Evolutionary conservation across 1,139 yeast species (phyloP), one percentile per base, ranked within the genome.

Genomic region (Pichia norvegensis): DNA sequence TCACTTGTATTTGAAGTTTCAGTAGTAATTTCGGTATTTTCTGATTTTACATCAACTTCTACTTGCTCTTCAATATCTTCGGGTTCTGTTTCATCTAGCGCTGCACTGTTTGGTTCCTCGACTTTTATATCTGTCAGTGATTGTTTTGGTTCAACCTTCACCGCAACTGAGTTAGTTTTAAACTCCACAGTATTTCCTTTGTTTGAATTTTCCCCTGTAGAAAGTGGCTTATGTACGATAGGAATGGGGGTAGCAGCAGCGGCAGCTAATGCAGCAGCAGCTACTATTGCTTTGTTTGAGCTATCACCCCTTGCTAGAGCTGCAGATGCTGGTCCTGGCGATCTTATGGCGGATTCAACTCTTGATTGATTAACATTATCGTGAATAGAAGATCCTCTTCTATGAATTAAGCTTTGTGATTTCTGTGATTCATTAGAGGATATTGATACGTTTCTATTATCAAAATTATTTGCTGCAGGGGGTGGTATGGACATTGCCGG

Each of bases 231-330:
- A 9, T 55, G 49, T 21, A 65, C 56, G 47, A 77, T 62, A 0
- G 84, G 84, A 33, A 80, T 57, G 1, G 85, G 85, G 7, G 75
- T 72, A 41, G 78, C 84, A 7, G 85, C 85, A 1, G 85, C 86
- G 0, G 81, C 85, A 1, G 85, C 85, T 43, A 79, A 66, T 0
- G 85, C 85, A 10, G 85, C 85, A 2, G 85, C 85, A 0, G 85
- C 86, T 23, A 79, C 78, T 49, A 72, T 70, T 1, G 82, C 84
- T 56, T 78, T 78, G 49, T 60, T 59, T 5, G 56, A 53, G 10
- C 58, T 50, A 25, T 47, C 52, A 6, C 56, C 59, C 27, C 57
- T 68, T 0, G 76, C 71, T 17, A 74, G 55, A 0, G 74, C 71
- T 14, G 76, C 76, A 20, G 69, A 68, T 0, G 75, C 76, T 8